Evolutionary conservation across 768 basidiomycete genomes (phyloP), one percentile per base, ranked within the genome.

Genomic region (Coprinopsis cinerea): DNA sequence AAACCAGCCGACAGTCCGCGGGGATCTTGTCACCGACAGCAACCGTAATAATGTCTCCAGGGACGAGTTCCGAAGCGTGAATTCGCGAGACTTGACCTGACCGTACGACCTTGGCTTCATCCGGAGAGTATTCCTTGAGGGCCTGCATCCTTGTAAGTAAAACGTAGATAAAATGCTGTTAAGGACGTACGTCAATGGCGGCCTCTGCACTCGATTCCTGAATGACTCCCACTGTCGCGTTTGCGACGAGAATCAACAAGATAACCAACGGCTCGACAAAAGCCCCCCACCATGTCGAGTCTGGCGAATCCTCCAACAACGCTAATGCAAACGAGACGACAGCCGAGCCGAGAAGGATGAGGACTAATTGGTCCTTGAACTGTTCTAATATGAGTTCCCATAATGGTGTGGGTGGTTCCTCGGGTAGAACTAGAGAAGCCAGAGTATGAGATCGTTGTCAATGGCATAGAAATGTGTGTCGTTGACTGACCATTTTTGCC

Each of bases 361-460:
- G 84, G 35, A 99, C 95, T 24, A 99, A 81, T 67, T 96, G 92
- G 70, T 99, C 95, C 74, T 98, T 88, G 77, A 99, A 99, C 69
- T 99, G 95, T 57, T 96, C 93, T n/a, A 99, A 77, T 52, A 99
- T 86, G 53, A 98, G 82, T 62, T 91, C 79, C 91, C 92, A 93
- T 26, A 98, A 63, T 2, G 94, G 90, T 3, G 95, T 96, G 2
- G 90, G 71, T 0, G 90, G 85, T 9, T 94, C 91, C 61, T 96
- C 92, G 10, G 95, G 94, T 5, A 99, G 76, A 62, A 90, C 95
- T 98, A 64, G 35, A 43, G 43, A 22, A 25, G 39, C 27, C 40
- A 37, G 30, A 32, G 44, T 46, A 55, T 53, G 26, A 32, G 25
- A 9, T 32, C 15, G 15, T 7, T 7, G 30, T 7, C 7, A 32